Percentiles rank a stretch among this genome's conserved stretches.
Conservation (phyloP, 148 eudicot species). For the Pouteria glomerata region DNA sequence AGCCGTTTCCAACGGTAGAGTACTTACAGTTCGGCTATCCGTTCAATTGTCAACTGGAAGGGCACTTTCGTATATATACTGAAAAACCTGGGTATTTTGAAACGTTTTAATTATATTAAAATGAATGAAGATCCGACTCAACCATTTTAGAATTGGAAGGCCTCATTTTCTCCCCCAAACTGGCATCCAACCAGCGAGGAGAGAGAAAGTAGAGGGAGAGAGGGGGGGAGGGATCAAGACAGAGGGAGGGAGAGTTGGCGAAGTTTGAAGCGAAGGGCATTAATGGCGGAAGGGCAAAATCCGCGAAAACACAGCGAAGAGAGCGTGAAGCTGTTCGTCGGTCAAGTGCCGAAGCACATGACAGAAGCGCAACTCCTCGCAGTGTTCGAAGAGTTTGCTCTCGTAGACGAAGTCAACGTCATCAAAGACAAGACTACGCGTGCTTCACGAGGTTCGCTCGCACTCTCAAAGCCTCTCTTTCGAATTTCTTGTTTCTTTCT, state of each 20-base stretch:
- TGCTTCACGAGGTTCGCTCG: conserved; percentile 71
- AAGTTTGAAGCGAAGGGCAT: conserved; percentile 22
- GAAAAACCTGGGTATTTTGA: background rate
- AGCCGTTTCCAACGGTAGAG: background rate
- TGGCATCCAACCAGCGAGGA: conserved; percentile 11
- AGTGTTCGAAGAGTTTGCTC: conserved; percentile 63
- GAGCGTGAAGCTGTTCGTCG: conserved; percentile 88
- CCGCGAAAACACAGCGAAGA: conserved; percentile 49
- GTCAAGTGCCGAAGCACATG: conserved; percentile 89
- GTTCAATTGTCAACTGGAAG: background rate
- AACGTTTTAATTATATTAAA: background rate
- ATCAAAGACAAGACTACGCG: conserved; percentile 83
- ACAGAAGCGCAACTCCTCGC: conserved; percentile 58
- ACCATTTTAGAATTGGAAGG: conserved; percentile 29
- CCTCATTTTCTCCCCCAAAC: conserved; percentile 23
- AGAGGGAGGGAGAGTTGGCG: conserved; percentile 9
- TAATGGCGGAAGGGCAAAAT: conserved; percentile 51
- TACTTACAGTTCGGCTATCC: background rate
- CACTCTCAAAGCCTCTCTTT: background rate
- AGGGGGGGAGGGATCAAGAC: background rate
- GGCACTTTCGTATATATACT: conserved; percentile 6
- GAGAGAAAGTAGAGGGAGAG: conserved; percentile 14
- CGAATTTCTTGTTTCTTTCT: background rate
- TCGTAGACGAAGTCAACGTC: conserved; percentile 84
- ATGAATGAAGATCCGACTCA: conserved; percentile 37